A percentile compares a stretch with the other conserved stretches of the same genome.
Evolutionary conservation across 106 monocot species (phyloP).

Genomic region (Dioscorea dumetorum): DNA sequence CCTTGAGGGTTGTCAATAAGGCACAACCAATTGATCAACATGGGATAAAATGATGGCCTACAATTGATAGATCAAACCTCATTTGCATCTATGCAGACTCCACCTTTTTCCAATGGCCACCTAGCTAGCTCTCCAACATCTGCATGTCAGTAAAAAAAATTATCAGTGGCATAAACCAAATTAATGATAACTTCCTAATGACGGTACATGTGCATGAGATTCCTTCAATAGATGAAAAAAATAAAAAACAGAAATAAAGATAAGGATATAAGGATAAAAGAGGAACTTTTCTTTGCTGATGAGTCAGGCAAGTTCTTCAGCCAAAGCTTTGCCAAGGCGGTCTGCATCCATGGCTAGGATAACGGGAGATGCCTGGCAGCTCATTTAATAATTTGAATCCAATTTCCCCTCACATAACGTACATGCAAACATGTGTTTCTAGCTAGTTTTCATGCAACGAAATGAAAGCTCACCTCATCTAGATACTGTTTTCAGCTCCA

Average conservation of each 20-base stretch:
- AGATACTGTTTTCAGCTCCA: constrained; percentile 41
- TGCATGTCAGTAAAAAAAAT: constrained; percentile 1
- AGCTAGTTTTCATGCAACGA: background rate
- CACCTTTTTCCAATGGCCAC: constrained; percentile 33
- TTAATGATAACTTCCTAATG: no score
- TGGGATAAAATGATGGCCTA: no score
- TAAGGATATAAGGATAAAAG: background rate
- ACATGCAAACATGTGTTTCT: background rate
- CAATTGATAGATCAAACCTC: constrained; percentile 17
- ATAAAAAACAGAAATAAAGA: background rate
- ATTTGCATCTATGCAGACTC: constrained; percentile 41
- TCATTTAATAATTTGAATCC: constrained; percentile 1
- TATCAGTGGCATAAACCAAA: no score
- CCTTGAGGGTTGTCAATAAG: no score
- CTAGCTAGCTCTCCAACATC: constrained; percentile 42
- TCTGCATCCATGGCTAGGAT: constrained; percentile 49
- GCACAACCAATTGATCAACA: no score
- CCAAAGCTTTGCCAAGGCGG: constrained; percentile 33
- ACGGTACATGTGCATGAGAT: no score
- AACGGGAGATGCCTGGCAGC: constrained; percentile 31
- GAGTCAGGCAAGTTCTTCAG: constrained; percentile 42
- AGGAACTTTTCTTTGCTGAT: constrained; percentile 44
- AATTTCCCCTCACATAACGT: background rate
- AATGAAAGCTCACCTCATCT: constrained; percentile 19
- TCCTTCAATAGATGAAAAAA: background rate